These are phyloP conservation scores for Eucommia ulmoides DNA, from an alignment of 257 asterid species.

Conservation along the genomic window DNA sequence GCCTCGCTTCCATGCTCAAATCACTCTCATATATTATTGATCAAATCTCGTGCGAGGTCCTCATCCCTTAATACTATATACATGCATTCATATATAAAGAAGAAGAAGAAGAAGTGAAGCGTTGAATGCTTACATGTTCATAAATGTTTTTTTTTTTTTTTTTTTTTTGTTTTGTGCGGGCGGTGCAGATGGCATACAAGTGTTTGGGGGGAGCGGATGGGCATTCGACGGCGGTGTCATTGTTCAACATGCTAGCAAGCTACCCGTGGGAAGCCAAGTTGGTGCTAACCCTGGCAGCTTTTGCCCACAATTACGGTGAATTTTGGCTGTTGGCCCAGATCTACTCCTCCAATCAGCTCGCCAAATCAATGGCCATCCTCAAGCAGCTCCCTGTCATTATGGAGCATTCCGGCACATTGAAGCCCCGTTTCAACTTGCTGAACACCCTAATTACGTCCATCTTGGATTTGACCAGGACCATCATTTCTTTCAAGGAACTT, in stretches of 20 bases:
- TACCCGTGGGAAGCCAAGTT: slow-evolving; percentile 35
- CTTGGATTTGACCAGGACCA: slow-evolving; percentile 12
- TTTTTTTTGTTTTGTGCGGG: no score
- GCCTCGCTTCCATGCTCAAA: no score
- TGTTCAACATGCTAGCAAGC: slow-evolving; percentile 20
- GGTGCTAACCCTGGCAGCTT: slow-evolving; percentile 26
- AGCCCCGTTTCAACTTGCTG: slow-evolving; percentile 15
- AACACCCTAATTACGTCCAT: not conserved
- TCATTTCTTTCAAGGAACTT: slow-evolving; percentile 26
- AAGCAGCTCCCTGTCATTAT: slow-evolving; percentile 30
- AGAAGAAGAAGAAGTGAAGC: no score
- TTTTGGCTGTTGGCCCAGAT: slow-evolving; percentile 28
- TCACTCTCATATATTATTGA: no score
- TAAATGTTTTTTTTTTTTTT: no score
- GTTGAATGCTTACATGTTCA: no score
- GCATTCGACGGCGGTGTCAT: slow-evolving; percentile 19
- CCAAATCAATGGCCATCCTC: slow-evolving; percentile 23
- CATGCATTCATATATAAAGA: no score
- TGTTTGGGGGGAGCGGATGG: slow-evolving; percentile 24
- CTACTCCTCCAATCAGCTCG: slow-evolving; percentile 21
- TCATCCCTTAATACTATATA: no score
- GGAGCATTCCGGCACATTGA: slow-evolving; percentile 15
- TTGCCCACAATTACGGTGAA: slow-evolving; percentile 25
- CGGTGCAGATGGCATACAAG: slow-evolving; percentile 20
- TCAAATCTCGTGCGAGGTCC: no score